Conservation (phyloP, 352 stramenopile genomes). For the Phytophthora chlamydospora region DNA sequence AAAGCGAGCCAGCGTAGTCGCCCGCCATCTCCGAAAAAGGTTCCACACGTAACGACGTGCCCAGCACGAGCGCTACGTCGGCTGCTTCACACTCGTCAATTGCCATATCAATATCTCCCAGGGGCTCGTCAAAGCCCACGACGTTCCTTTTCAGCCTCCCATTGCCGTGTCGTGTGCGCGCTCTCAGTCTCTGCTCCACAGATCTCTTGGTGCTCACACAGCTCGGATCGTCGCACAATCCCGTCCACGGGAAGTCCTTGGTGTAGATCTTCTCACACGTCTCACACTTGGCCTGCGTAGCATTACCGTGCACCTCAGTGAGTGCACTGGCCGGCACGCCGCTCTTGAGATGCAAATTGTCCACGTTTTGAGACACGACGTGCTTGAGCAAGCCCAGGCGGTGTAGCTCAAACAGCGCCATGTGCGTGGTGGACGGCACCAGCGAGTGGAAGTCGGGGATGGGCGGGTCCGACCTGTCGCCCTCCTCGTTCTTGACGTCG, state of each 20-base stretch:
- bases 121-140: slow-evolving; percentile 80
- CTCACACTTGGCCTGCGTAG: slow-evolving; percentile 82
- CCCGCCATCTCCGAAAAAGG: slow-evolving; percentile 86
- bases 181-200: slow-evolving; percentile 62
- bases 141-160: slow-evolving; percentile 77
- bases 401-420: slow-evolving; percentile 81
- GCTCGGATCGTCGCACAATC: slow-evolving; percentile 63
- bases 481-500: slow-evolving; percentile 15
- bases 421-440: slow-evolving; percentile 80
- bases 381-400: slow-evolving; percentile 76
- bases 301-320: slow-evolving; percentile 85
- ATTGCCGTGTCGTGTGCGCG: slow-evolving; percentile 78
- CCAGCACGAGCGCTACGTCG: slow-evolving; percentile 79
- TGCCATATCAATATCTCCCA: slow-evolving; percentile 79
- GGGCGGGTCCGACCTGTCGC: background rate
- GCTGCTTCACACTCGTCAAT: slow-evolving; percentile 83
- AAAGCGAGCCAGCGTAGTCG: slow-evolving; percentile 70
- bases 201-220: slow-evolving; percentile 75
- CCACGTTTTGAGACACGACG: slow-evolving; percentile 84
- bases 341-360: slow-evolving; percentile 87
- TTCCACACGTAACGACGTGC: slow-evolving; percentile 78
- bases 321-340: slow-evolving; percentile 56
- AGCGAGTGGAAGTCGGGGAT: slow-evolving; percentile 74
- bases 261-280: slow-evolving; percentile 89
- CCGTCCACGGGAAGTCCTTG: slow-evolving; percentile 67